Percentiles rank a stretch among this genome's conserved stretches.
Conservation (phyloP, 2,329 filamentous ascomycete species). For the Fusarium sp. region DNA sequence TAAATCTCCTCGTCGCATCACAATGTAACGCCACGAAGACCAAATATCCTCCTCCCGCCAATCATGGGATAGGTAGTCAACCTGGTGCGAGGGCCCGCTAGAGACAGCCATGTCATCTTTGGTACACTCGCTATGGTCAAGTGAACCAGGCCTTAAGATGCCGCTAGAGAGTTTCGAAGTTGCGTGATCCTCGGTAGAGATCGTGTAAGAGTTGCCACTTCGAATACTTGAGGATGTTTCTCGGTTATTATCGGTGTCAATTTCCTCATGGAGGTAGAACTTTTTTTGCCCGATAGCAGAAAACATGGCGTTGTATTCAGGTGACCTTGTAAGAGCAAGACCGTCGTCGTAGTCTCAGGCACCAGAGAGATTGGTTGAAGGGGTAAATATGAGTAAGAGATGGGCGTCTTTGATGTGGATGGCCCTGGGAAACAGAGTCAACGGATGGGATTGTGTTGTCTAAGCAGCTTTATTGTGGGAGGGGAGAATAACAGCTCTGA, state of each 20-base stretch:
- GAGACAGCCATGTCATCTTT: constrained; percentile 84
- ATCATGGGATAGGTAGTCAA: constrained; percentile 94
- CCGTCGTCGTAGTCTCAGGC: neutral
- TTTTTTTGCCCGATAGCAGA: constrained; percentile 60
- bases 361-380: neutral
- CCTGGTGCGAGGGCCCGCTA: constrained; percentile 82
- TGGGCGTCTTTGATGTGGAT: neutral
- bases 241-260: constrained; percentile 52
- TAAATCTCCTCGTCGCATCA: constrained; percentile 83
- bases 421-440: neutral
- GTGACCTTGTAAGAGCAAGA: constrained; percentile 56
- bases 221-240: constrained; percentile 64
- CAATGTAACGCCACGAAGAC: constrained; percentile 95
- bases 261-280: constrained; percentile 54
- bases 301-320: constrained; percentile 61
- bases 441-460: neutral
- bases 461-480: too few species aligned
- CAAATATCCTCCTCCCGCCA: constrained; percentile 97
- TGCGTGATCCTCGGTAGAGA: constrained; percentile 65
- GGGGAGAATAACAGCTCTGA: too few species aligned
- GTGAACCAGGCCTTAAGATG: constrained; percentile 68
- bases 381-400: neutral
- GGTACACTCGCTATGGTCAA: constrained; percentile 69
- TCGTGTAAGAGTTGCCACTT: constrained; percentile 62
- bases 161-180: constrained; percentile 54